Evolutionary conservation across 2,329 filamentous ascomycete species (phyloP).

Genomic region (Colletotrichum euphorbiae): DNA sequence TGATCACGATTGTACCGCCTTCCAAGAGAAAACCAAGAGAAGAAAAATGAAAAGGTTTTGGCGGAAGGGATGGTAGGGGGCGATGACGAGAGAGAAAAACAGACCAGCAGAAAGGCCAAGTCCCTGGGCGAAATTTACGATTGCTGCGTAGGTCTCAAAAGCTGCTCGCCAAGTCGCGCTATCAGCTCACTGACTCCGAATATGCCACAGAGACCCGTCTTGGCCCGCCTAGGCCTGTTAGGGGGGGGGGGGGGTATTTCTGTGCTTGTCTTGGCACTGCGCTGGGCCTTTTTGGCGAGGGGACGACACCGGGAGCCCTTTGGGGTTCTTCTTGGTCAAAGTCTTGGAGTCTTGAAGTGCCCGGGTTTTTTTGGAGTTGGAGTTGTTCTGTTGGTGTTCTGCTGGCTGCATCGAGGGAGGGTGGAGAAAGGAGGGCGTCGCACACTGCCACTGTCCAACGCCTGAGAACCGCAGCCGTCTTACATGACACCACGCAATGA

Average conservation of each 20-base stretch:
- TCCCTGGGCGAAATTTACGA: constrained; percentile 5
- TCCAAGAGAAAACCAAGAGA: constrained; percentile 29
- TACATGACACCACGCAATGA: background rate
- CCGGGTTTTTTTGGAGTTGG: no score
- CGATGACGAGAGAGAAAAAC: background rate
- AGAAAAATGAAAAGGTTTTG: background rate
- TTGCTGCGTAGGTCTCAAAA: constrained; percentile 16
- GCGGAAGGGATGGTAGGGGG: background rate
- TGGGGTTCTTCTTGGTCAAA: background rate
- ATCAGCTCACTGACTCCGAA: constrained; percentile 38
- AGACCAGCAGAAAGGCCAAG: constrained; percentile 5
- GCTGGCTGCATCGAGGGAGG: no score
- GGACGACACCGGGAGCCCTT: background rate
- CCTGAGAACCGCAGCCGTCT: background rate
- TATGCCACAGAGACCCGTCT: constrained; percentile 30
- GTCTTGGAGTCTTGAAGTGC: no score
- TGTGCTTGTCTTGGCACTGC: constrained; percentile 22
- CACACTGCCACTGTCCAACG: constrained; percentile 4
- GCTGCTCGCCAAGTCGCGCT: constrained; percentile 34
- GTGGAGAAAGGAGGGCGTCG: background rate
- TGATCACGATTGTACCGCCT: constrained; percentile 13
- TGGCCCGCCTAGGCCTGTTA: constrained; percentile 16
- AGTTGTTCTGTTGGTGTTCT: no score
- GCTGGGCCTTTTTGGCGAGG: background rate
- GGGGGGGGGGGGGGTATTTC: background rate